A percentile compares a stretch with the other conserved stretches of the same genome.
phyloP scores from a whole-genome alignment of 148 eudicot genomes.

The Rhododendron griersonianum region DNA sequence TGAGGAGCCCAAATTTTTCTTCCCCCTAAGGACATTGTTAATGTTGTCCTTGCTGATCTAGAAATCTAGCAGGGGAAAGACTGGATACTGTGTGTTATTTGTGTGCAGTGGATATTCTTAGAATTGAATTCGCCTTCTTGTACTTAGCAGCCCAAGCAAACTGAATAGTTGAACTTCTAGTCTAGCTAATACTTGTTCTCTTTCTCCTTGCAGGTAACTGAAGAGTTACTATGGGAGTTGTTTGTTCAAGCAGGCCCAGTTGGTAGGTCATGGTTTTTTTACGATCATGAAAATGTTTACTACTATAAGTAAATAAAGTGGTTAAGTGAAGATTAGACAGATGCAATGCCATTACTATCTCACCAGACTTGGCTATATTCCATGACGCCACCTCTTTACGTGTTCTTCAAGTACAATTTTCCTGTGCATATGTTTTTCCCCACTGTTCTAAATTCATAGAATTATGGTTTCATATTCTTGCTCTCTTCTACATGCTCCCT shows the following conservation, averaged over 20 bases:
- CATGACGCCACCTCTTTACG: background rate
- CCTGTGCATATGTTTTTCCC: background rate
- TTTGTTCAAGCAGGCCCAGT: conserved; percentile 94
- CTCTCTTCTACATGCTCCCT: background rate
- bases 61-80: background rate
- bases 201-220: conserved; percentile 46
- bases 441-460: background rate
- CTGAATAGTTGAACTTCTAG: background rate
- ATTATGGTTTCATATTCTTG: background rate
- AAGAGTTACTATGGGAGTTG: conserved; percentile 86
- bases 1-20: background rate
- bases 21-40: background rate
- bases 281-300: background rate
- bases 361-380: background rate
- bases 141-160: background rate
- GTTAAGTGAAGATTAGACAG: background rate
- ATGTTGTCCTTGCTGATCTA: background rate
- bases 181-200: conserved; percentile 8
- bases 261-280: conserved; percentile 35
- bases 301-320: background rate
- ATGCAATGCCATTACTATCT: background rate
- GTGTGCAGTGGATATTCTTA: background rate
- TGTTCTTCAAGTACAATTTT: background rate
- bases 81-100: background rate
- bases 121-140: background rate